Evolutionary conservation across 768 basidiomycete genomes (phyloP).

Genomic region (Agaricus blazei): DNA sequence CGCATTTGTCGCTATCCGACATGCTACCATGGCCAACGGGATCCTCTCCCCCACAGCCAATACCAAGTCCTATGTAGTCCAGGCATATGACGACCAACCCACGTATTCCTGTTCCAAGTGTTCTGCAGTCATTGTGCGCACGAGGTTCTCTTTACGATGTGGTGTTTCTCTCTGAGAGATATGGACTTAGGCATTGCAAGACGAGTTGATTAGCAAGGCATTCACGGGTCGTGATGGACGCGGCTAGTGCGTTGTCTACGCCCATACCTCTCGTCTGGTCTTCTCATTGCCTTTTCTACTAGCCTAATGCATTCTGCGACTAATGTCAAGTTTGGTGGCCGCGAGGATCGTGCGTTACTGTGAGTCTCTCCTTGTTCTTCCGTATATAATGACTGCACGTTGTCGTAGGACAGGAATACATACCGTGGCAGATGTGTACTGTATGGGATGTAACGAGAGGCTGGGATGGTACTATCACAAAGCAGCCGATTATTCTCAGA

Average conservation of each 20-base stretch:
- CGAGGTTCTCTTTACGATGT: neutral
- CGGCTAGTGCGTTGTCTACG: slow-evolving; percentile 55
- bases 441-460: slow-evolving; percentile 72
- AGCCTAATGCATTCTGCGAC: slow-evolving; percentile 76
- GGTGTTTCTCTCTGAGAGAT: neutral
- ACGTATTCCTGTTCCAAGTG: slow-evolving; percentile 66
- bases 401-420: slow-evolving; percentile 67
- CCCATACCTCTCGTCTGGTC: neutral
- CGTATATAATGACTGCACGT: slow-evolving; percentile 1
- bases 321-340: slow-evolving; percentile 68
- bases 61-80: slow-evolving; percentile 52
- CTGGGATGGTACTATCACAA: slow-evolving; percentile 83
- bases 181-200: slow-evolving; percentile 60
- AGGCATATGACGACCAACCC: slow-evolving; percentile 62
- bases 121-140: slow-evolving; percentile 62
- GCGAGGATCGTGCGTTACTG: slow-evolving; percentile 73
- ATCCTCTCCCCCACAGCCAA: slow-evolving; percentile 28
- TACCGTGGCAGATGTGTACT: slow-evolving; percentile 77
- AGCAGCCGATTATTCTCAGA: slow-evolving; percentile 71
- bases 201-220: slow-evolving; percentile 80
- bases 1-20: neutral
- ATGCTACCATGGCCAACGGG: slow-evolving; percentile 2
- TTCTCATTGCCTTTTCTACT: neutral
- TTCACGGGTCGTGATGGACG: slow-evolving; percentile 82
- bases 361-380: slow-evolving; percentile 22